These are phyloP conservation scores for Magnaporthiopsis poae DNA, from an alignment of 2,329 filamentous ascomycete genomes.

Conservation along the genomic window DNA sequence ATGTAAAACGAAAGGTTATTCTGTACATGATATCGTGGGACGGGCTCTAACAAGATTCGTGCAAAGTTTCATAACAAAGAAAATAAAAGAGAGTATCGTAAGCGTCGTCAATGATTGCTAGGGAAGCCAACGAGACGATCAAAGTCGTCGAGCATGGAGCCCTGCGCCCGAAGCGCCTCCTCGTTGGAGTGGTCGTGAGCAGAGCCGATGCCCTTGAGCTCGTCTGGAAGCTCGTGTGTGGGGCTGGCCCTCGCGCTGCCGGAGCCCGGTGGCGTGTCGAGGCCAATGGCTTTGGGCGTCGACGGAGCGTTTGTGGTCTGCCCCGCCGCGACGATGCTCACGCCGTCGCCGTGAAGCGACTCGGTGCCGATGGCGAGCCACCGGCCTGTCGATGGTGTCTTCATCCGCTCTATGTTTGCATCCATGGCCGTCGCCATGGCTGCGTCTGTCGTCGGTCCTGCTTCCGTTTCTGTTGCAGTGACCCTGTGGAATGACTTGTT, in stretches of 20 bases:
- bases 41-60: not conserved
- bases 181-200: conserved; percentile 7
- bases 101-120: not conserved
- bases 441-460: not conserved
- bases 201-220: conserved; percentile 10
- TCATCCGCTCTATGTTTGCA: not conserved
- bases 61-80: not conserved
- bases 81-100: not conserved
- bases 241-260: conserved; percentile 1
- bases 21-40: conserved; percentile 1
- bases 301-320: not conserved
- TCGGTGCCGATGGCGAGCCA: not conserved
- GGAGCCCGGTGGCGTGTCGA: not conserved
- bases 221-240: conserved; percentile 5
- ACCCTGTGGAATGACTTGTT: not conserved
- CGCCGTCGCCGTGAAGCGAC: not conserved
- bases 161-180: conserved; percentile 1
- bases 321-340: not conserved
- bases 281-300: not conserved
- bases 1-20: conserved; percentile 1
- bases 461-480: not conserved
- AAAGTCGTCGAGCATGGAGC: conserved; percentile 7
- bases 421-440: not conserved
- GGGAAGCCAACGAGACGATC: not conserved
- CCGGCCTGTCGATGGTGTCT: not conserved